phyloP scores from a whole-genome alignment of 2,329 filamentous ascomycete species.

The Botryotinia calthae region DNA sequence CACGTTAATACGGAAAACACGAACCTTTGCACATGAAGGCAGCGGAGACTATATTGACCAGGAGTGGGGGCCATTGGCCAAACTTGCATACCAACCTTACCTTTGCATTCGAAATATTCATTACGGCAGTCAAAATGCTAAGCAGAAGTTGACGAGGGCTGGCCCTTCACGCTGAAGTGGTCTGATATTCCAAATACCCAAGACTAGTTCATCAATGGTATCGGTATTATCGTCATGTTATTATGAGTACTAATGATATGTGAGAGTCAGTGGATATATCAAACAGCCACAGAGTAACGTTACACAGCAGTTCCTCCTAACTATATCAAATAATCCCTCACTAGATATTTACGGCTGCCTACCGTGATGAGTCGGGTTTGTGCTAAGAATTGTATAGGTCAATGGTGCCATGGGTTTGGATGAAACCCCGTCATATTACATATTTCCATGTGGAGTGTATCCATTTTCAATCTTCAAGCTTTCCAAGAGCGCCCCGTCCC shows the following conservation, averaged over 20 bases:
- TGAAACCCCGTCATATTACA: not conserved
- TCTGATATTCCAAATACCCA: not conserved
- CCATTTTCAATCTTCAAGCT: not conserved
- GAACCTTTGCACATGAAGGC: not conserved
- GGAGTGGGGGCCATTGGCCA: constrained; percentile 8
- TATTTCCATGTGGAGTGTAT: not conserved
- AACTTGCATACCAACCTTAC: not conserved
- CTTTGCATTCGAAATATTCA: not conserved
- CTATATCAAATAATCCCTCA: not conserved
- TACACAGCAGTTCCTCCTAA: constrained; percentile 7
- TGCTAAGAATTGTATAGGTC: not conserved
- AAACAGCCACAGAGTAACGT: constrained; percentile 3
- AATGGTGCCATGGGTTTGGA: not conserved
- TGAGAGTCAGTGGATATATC: not conserved
- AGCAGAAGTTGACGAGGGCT: not conserved
- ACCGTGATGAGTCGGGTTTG: not conserved
- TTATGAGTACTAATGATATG: not conserved
- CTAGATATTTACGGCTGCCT: not conserved
- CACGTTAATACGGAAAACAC: not conserved
- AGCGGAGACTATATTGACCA: not conserved
- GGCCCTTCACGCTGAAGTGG: not conserved
- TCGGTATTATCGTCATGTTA: not conserved
- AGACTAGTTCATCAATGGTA: not conserved
- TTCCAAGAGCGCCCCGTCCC: not conserved
- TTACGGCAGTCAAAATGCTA: not conserved